These are phyloP conservation scores for Hymenoscyphus salicellus DNA, from an alignment of 2,329 filamentous ascomycete genomes.

Conservation along the genomic window DNA sequence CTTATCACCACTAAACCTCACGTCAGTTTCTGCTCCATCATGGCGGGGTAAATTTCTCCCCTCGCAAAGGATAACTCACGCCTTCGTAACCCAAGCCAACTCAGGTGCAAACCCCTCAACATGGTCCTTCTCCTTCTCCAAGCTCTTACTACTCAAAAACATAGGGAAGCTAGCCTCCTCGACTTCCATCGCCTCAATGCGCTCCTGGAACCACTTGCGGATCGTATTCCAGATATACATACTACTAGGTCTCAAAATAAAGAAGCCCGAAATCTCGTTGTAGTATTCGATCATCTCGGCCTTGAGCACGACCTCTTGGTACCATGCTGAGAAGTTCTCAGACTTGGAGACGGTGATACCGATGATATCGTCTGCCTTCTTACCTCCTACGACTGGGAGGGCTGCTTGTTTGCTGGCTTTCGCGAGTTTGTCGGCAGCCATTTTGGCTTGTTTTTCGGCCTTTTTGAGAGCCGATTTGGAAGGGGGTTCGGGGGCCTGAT, in stretches of 20 bases:
- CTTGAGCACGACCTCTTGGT: slow-evolving; percentile 96
- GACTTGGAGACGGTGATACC: slow-evolving; percentile 84
- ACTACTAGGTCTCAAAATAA: slow-evolving; percentile 74
- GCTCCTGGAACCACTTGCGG: slow-evolving; percentile 64
- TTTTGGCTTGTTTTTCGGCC: slow-evolving; percentile 61
- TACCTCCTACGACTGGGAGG: slow-evolving; percentile 53
- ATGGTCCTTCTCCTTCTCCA: slow-evolving; percentile 80
- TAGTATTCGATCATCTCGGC: slow-evolving; percentile 98
- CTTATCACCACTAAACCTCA: slow-evolving; percentile 68
- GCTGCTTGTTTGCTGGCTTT: slow-evolving; percentile 58
- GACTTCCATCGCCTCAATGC: slow-evolving; percentile 87
- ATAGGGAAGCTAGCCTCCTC: slow-evolving; percentile 96
- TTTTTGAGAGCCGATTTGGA: slow-evolving; percentile 66
- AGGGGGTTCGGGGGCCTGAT: slow-evolving; percentile 38
- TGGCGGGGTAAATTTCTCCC: slow-evolving; percentile 8
- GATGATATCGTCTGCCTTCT: slow-evolving; percentile 68
- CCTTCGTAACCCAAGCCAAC: slow-evolving; percentile 84
- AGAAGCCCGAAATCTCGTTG: slow-evolving; percentile 87
- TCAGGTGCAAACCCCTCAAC: slow-evolving; percentile 98
- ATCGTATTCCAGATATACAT: slow-evolving; percentile 68
- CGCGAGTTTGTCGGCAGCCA: slow-evolving; percentile 59
- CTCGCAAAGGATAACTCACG: slow-evolving; percentile 46
- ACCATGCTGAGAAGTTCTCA: slow-evolving; percentile 90
- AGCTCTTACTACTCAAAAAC: slow-evolving; percentile 87
- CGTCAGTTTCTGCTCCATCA: slow-evolving; percentile 26